Percentiles rank a stretch among this genome's conserved stretches.
phyloP scores from a whole-genome alignment of 1,139 yeast genomes.

The Zygosaccharomyces pseudobailii region DNA sequence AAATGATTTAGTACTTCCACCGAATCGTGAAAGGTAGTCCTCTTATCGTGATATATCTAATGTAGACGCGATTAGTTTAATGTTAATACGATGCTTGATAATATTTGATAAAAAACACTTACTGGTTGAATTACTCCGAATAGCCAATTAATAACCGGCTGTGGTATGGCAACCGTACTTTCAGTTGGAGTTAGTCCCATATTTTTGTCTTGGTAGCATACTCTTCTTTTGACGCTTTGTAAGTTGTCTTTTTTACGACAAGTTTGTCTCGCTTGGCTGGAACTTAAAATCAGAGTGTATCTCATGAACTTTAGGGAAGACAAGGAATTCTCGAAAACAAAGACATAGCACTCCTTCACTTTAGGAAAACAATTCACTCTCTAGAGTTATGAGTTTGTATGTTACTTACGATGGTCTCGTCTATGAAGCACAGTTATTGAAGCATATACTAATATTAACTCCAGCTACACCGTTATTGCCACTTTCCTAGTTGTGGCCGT shows the following conservation, averaged over 20 bases:
- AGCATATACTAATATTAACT: constrained; percentile 6
- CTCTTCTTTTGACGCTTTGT: background rate
- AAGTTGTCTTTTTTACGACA: background rate
- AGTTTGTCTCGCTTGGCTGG: constrained; percentile 1
- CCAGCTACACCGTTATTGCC: constrained; percentile 67
- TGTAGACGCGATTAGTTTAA: constrained; percentile 7
- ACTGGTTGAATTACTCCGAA: constrained; percentile 48
- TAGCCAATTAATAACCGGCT: constrained; percentile 51
- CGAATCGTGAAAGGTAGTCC: constrained; percentile 55
- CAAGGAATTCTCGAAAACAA: background rate
- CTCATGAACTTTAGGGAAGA: background rate
- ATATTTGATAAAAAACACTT: constrained; percentile 22
- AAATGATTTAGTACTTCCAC: constrained; percentile 48
- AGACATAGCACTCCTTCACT: background rate
- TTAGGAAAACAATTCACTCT: background rate
- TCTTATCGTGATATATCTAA: constrained; percentile 49
- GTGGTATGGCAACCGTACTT: constrained; percentile 14
- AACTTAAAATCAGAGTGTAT: background rate
- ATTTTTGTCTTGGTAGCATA: background rate
- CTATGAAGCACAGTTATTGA: background rate
- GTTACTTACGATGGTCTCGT: constrained; percentile 4
- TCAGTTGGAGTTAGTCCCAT: background rate
- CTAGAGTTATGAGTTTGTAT: constrained; percentile 25
- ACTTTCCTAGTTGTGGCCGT: constrained; percentile 59
- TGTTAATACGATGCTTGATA: background rate